Evolutionary conservation across 495 filamentous ascomycete genomes (phyloP).

Genomic region (Annulohypoxylon maeteangense): DNA sequence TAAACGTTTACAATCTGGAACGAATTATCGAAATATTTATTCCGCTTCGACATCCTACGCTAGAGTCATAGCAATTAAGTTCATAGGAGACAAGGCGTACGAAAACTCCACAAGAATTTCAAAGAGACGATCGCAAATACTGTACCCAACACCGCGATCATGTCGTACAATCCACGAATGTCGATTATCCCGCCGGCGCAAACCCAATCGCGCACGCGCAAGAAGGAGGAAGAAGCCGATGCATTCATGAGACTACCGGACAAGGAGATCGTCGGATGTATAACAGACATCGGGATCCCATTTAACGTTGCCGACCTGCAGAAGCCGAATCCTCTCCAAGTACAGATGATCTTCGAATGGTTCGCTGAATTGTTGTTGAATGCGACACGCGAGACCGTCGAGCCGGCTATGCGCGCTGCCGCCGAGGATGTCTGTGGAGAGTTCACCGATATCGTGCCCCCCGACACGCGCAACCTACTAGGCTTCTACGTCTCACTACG

Average conservation of each 20-base stretch:
- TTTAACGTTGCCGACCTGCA: constrained; percentile 90
- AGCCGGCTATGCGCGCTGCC: constrained; percentile 92
- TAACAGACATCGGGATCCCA: constrained; percentile 92
- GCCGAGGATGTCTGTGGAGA: constrained; percentile 81
- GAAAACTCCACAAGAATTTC: not conserved
- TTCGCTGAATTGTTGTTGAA: constrained; percentile 95
- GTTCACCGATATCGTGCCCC: constrained; percentile 81
- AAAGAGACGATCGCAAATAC: not conserved
- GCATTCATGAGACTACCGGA: constrained; percentile 89
- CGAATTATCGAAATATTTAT: constrained; percentile 6
- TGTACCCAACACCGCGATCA: constrained; percentile 43
- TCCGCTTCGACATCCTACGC: not conserved
- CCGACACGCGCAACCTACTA: constrained; percentile 90
- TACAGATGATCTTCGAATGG: constrained; percentile 97
- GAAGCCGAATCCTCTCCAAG: constrained; percentile 91
- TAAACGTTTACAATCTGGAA: constrained; percentile 6
- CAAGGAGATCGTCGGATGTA: constrained; percentile 93
- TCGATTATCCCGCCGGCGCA: constrained; percentile 69
- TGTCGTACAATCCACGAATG: constrained; percentile 83
- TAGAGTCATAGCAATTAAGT: not conserved
- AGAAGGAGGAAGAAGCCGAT: constrained; percentile 84
- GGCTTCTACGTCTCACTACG: constrained; percentile 86
- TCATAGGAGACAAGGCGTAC: not conserved
- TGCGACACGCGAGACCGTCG: constrained; percentile 86
- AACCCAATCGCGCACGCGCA: constrained; percentile 69